Conservation (phyloP, 148 eudicot genomes). For the Limonium bicolor region DNA sequence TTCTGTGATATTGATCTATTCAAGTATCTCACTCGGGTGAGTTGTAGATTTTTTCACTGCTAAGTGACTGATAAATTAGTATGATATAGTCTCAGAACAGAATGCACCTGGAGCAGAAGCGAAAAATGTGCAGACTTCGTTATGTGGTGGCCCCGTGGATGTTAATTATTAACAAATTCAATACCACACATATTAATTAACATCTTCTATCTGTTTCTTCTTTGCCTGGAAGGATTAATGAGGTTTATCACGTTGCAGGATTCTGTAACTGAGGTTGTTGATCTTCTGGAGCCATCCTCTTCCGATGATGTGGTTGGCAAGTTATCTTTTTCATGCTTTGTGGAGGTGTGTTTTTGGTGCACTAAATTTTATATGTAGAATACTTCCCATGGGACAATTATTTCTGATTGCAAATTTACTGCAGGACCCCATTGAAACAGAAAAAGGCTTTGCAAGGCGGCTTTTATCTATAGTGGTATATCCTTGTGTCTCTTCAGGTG, state of each 20-base stretch:
- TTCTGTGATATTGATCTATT: conserved; percentile 67
- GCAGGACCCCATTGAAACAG: conserved; percentile 86
- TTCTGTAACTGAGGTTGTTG: conserved; percentile 30
- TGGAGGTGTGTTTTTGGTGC: conserved; percentile 50
- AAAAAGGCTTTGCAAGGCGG: conserved; percentile 63
- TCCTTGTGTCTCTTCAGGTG: neutral
- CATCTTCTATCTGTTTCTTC: neutral
- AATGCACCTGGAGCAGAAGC: no score
- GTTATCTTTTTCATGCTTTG: conserved; percentile 51
- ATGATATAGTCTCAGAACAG: neutral
- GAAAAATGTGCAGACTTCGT: no score
- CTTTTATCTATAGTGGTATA: conserved; percentile 76
- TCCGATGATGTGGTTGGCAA: conserved; percentile 39
- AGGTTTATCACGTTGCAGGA: conserved; percentile 42
- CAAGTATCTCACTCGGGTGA: conserved; percentile 65
- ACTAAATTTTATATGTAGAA: conserved; percentile 5
- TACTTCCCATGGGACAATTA: conserved; percentile 1
- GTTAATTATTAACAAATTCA: no score
- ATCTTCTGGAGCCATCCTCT: conserved; percentile 61
- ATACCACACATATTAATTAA: neutral
- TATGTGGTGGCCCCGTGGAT: no score
- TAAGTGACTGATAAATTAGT: neutral
- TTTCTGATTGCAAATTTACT: conserved; percentile 7
- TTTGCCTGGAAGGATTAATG: neutral
- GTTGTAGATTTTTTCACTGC: conserved; percentile 5